Conservation (phyloP, 2,329 filamentous ascomycete species). For the Exserohilum rostratum region DNA sequence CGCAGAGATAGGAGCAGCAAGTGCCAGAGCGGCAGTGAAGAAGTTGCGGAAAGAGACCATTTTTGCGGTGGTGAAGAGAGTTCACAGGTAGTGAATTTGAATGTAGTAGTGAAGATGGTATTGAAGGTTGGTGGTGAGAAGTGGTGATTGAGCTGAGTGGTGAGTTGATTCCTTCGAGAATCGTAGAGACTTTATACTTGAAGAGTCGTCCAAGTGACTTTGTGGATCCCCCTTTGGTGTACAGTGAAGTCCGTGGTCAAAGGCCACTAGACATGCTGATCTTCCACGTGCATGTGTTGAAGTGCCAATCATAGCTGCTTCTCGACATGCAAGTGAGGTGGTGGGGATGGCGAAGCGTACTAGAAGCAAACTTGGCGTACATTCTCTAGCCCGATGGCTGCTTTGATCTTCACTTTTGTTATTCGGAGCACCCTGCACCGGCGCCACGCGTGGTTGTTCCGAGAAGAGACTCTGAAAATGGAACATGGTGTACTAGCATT, state of each 20-base stretch:
- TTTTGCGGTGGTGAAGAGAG: conserved; percentile 3
- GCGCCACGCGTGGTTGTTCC: not conserved
- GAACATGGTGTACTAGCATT: not conserved
- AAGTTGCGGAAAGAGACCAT: conserved; percentile 26
- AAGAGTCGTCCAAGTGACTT: not conserved
- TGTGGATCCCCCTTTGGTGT: not conserved
- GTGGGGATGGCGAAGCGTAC: not conserved
- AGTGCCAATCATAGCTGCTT: conserved; percentile 1
- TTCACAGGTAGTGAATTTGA: not conserved
- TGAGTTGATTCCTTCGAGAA: conserved; percentile 2
- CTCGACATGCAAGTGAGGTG: not conserved
- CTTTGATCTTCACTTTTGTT: not conserved
- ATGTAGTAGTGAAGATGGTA: not conserved
- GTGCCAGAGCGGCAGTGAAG: conserved; percentile 18
- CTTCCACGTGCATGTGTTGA: conserved; percentile 1
- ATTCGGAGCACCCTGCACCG: not conserved
- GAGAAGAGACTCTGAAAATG: not conserved
- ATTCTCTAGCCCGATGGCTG: not conserved
- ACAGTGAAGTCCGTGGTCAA: not conserved
- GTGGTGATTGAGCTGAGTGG: conserved; percentile 9
- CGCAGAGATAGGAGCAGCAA: conserved; percentile 17
- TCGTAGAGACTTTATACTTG: conserved; percentile 8
- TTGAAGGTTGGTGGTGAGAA: conserved; percentile 1
- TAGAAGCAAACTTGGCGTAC: not conserved
- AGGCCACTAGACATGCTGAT: conserved; percentile 4